Evolutionary conservation across 768 basidiomycete genomes (phyloP), one percentile per base, ranked within the genome.

Genomic region (Galerina sulciceps): DNA sequence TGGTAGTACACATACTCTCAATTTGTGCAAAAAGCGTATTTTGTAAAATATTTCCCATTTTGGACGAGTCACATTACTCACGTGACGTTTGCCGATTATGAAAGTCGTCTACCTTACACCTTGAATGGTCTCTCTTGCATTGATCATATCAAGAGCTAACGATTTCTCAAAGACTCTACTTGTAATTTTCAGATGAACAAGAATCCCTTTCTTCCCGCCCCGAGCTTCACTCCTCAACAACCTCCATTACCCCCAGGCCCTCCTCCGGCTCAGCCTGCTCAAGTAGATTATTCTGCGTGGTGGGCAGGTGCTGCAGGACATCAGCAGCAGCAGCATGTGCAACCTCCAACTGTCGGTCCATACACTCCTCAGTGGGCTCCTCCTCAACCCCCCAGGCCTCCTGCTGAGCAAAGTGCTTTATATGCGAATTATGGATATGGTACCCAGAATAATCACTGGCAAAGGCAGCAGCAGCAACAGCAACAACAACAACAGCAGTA

Each of bases 401-500:
- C 90, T 34, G 79, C 89, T 13, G 90, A 93, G 64, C 92, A 94
- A 68, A 90, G 88, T 69, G 88, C 90, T 22, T 75, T 95, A 18
- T 96, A 95, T 69, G 92, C 93, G 1, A 94, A 94, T 69, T 96
- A 96, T 68, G 94, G 94, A 34, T 96, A 96, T 70, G 91, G 92
- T 2, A 82, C 85, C 47, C 88, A 90, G 66, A 78, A 74, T 60
- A 69, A 77, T 59, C 76, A 81, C 66, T 86, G 86, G 83, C 87
- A 86, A 60, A 81, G 84, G 55, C 87, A 88, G 65, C 88, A 88
- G 43, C 86, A 85, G 42, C 87, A 87, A 49, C 76, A 79, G 53
- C 77, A 77, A 22, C 74, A 74, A 38, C 74, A 75, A 26, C 72
- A 75, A 13, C 83, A 76, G 59, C 84, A 76, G 48, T 80, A 80